Evolutionary conservation across 1,284 basidiomycete genomes (phyloP), one percentile per base, ranked within the genome.

Genomic region (Papiliotrema nemorosa): DNA sequence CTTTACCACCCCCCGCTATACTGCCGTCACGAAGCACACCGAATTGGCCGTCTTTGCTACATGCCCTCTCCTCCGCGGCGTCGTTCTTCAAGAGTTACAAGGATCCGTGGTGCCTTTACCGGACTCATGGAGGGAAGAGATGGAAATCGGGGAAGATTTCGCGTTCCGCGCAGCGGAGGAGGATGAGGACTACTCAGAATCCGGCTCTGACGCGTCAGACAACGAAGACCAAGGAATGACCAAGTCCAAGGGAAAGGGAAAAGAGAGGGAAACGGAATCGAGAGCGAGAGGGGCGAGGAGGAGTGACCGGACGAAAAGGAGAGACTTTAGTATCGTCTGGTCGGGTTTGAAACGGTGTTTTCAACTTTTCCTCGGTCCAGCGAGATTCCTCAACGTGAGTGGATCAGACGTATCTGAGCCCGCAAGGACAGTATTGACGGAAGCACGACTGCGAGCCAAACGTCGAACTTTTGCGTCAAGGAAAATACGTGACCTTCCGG

Each of bases 391-490:
- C 36, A 75, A 75, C 51, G 72, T 73, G 48, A 54, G 70, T 62
- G 6, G 18, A 39, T 3, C 39, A 39, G 7, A 6, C n/a, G 13
- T 18, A 16, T 22, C 20, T 37, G 9, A 37, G 3, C 26, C 25
- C 22, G 20, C 6, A 29, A 2, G 22, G 21, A 2, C 22, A 9
- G 7, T n/a, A n/a, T 40, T 25, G 21, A 21, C 9, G 24, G 26
- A 34, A 73, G 70, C 73, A 75, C 44, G 73, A 75, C 50, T 75
- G 73, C 52, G 53, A 63, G 13, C 72, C 72, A 5, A 74, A 74
- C 50, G 71, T 73, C 33, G 67, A 72, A 53, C 52, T 75, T 20
- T 56, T 66, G 9, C 44, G 66, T 27, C 64, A 66, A 29, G 66
- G 64, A 9, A 64, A 64, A 37, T 63, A 63, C 33, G 69, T 75